A percentile compares a stretch with the other conserved stretches of the same genome.
Conservation (phyloP, 768 basidiomycete genomes). For the Xanthoconium stramineum region DNA sequence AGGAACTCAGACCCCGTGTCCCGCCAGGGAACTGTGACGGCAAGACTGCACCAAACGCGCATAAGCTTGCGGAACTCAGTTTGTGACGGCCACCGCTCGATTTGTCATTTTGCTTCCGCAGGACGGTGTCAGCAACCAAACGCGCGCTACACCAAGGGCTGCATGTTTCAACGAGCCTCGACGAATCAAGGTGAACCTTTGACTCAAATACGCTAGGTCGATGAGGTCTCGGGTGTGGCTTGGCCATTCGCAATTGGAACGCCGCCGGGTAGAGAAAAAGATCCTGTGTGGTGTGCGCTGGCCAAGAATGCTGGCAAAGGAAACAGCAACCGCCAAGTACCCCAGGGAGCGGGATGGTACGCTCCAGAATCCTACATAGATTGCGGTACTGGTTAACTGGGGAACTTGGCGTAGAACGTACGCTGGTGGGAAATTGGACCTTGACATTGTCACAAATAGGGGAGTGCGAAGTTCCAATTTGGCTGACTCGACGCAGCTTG, state of each 20-base stretch:
- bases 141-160: background rate
- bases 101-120: slow-evolving; percentile 17
- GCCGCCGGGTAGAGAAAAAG: slow-evolving; percentile 4
- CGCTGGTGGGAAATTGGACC: too few species aligned
- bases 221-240: background rate
- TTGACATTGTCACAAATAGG: too few species aligned
- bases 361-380: background rate
- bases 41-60: slow-evolving; percentile 27
- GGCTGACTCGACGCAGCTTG: too few species aligned
- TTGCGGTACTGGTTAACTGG: background rate
- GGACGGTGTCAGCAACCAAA: background rate
- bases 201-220: background rate
- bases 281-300: background rate
- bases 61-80: slow-evolving; percentile 16
- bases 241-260: slow-evolving; percentile 13
- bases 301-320: background rate
- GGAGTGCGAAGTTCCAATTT: too few species aligned
- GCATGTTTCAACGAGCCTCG: background rate
- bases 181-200: slow-evolving; percentile 5
- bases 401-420: too few species aligned
- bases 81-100: slow-evolving; percentile 9
- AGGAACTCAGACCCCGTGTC: slow-evolving; percentile 17
- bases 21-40: slow-evolving; percentile 25
- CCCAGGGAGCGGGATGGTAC: background rate
- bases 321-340: background rate